phyloP scores from a whole-genome alignment of 2,329 filamentous ascomycete species.

The Aureobasidium pullulans region DNA sequence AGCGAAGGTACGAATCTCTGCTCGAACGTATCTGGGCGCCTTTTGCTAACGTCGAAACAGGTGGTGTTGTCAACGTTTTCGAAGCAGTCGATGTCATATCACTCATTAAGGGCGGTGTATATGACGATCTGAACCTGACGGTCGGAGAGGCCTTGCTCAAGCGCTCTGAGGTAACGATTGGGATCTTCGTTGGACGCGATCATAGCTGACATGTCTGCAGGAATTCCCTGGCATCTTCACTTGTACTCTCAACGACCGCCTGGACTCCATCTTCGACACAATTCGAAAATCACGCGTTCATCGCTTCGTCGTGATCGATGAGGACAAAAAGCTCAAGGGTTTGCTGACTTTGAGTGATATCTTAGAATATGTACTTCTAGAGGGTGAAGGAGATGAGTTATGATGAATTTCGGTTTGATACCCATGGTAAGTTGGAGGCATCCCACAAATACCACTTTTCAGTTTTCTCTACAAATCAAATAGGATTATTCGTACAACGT shows the following conservation, averaged over 20 bases:
- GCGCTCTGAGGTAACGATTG: slow-evolving; percentile 58
- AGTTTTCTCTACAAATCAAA: background rate
- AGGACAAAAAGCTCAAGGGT: slow-evolving; percentile 76
- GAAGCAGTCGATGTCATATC: slow-evolving; percentile 96
- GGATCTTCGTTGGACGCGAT: background rate
- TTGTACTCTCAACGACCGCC: slow-evolving; percentile 80
- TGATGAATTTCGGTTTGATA: slow-evolving; percentile 12
- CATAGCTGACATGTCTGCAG: slow-evolving; percentile 32
- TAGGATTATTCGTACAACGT: background rate
- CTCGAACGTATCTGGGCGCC: background rate
- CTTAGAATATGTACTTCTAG: slow-evolving; percentile 82
- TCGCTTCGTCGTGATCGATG: slow-evolving; percentile 85
- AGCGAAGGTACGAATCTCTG: slow-evolving; percentile 46
- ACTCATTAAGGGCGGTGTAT: slow-evolving; percentile 85
- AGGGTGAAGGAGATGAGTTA: slow-evolving; percentile 41
- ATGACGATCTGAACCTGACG: slow-evolving; percentile 79
- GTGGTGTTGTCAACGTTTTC: slow-evolving; percentile 83
- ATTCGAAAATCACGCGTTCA: slow-evolving; percentile 93
- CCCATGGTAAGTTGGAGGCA: slow-evolving; percentile 11
- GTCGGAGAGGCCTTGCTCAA: slow-evolving; percentile 86
- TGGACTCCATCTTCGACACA: slow-evolving; percentile 95
- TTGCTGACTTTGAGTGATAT: slow-evolving; percentile 94
- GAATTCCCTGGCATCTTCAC: slow-evolving; percentile 97
- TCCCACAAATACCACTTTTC: slow-evolving; percentile 7
- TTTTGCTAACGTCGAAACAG: slow-evolving; percentile 28